Base-by-base conservation (phyloP, 352 stramenopile genomes). In the Globisporangium spinosum region DNA sequence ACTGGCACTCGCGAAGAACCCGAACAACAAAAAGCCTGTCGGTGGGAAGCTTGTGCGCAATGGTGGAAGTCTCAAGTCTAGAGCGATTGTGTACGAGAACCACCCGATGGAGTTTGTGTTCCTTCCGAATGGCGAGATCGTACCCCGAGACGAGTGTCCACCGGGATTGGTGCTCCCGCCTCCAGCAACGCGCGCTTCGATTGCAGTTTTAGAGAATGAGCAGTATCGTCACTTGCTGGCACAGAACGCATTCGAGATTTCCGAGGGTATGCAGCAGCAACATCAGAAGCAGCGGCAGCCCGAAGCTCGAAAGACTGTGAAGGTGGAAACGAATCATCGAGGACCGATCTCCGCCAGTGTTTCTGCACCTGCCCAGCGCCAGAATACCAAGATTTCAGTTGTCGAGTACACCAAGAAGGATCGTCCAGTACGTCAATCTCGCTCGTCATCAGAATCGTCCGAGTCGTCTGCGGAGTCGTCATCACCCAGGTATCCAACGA, bases 21-120 rank as follows among this genome's bases (percentile, higher is more conserved):
- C 27, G 15, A 58, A 62, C 25, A 13, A 69, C 3, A 58, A 70
- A 17, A 29, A 29, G 35, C 9, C 43, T 9, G 51, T 22, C 17
- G 27, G 15, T n/a, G 32, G 43, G 20, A 64, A 29, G 38, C 53
- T 54, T 3, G 49, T n/a, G 47, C 65, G 22, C 64, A 64, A 53
- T 43, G 29, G 62, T 45, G 34, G 38, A 45, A 17, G 7, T 66
- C 9, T 49, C 4, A 56, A 62, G 62, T 58, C 25, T 45, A 55
- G 34, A 43, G 53, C 53, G 63, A 55, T 23, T 63, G 67, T 57
- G 58, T 67, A 22, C 57, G 66, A 53, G 51, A 72, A 23, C 45
- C 58, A 65, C 12, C 79, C 78, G 3, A 86, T 91, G 78, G 79
- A 89, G 68, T 70, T 91, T 49, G 81, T 91, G 27, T 87, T 78